Evolutionary conservation across 495 filamentous ascomycete genomes (phyloP).

Genomic region (Tetracladium marchalianum): DNA sequence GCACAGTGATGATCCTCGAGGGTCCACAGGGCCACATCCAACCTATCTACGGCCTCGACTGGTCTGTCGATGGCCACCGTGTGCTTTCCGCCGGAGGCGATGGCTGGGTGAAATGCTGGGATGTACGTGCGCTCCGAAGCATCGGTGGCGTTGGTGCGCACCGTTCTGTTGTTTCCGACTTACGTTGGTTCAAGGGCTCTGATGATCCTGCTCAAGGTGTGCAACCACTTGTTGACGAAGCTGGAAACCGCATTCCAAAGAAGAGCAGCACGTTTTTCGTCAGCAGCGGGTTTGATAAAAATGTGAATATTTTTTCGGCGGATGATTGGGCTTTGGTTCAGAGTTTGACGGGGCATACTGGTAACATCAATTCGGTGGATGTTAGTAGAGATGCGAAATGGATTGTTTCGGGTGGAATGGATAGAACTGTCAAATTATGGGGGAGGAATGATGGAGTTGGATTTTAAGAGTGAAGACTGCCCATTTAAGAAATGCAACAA

Average conservation of each 20-base stretch:
- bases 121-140: constrained; percentile 77
- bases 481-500: background rate
- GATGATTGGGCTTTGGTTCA: constrained; percentile 93
- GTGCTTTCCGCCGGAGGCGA: constrained; percentile 86
- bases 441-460: constrained; percentile 66
- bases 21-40: constrained; percentile 87
- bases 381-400: constrained; percentile 75
- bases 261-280: constrained; percentile 83
- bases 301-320: constrained; percentile 88
- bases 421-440: constrained; percentile 95
- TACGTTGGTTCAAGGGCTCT: constrained; percentile 85
- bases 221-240: constrained; percentile 49
- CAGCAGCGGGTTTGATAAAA: constrained; percentile 85
- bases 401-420: constrained; percentile 89
- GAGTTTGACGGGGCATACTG: constrained; percentile 79
- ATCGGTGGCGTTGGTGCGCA: constrained; percentile 84
- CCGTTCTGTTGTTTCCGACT: constrained; percentile 80
- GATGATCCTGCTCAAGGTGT: constrained; percentile 51
- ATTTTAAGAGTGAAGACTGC: constrained; percentile 7
- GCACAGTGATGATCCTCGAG: constrained; percentile 93
- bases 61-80: constrained; percentile 82
- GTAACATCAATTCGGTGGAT: constrained; percentile 84
- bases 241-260: constrained; percentile 49
- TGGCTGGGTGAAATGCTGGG: constrained; percentile 97
- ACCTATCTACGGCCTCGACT: constrained; percentile 86